Evolutionary conservation across 306 rosid species (phyloP).

Genomic region (Medicago ruthenica): DNA sequence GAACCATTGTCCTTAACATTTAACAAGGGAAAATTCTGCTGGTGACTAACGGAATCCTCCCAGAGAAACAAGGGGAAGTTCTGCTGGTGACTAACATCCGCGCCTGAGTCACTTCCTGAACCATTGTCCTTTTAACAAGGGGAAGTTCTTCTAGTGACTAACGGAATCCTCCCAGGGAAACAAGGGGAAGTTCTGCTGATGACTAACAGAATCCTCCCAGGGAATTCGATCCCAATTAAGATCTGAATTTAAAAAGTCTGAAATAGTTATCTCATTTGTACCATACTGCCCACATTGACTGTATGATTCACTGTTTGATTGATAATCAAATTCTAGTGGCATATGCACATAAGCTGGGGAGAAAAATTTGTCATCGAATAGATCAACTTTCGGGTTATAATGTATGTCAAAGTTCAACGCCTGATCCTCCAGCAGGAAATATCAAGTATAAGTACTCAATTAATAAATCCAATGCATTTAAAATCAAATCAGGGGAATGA

Average conservation of each 20-base stretch:
- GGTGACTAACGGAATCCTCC: slow-evolving; percentile 41
- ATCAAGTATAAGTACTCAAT: slow-evolving; percentile 23
- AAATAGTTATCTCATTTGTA: slow-evolving; percentile 53
- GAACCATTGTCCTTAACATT: slow-evolving; percentile 36
- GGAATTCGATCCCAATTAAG: slow-evolving; percentile 48
- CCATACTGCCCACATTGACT: slow-evolving; percentile 48
- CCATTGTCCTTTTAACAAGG: no score
- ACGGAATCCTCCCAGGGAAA: no score
- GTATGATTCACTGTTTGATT: slow-evolving; percentile 39
- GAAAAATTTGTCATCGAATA: slow-evolving; percentile 52
- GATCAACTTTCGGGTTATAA: slow-evolving; percentile 44
- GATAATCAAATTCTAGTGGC: slow-evolving; percentile 49
- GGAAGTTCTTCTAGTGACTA: no score
- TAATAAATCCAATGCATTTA: slow-evolving; percentile 25
- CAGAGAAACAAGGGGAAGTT: no score
- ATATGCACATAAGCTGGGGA: slow-evolving; percentile 62
- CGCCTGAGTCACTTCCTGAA: no score
- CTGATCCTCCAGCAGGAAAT: slow-evolving; percentile 43
- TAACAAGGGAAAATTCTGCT: slow-evolving; percentile 13
- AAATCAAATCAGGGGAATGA: slow-evolving; percentile 1
- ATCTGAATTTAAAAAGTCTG: slow-evolving; percentile 53
- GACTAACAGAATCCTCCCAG: no score
- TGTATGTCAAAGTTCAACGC: slow-evolving; percentile 33
- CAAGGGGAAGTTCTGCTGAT: no score
- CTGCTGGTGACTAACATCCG: no score